Evolutionary conservation across 1,284 basidiomycete species (phyloP), one percentile per base, ranked within the genome.

Genomic region (Amylostereum areolatum): DNA sequence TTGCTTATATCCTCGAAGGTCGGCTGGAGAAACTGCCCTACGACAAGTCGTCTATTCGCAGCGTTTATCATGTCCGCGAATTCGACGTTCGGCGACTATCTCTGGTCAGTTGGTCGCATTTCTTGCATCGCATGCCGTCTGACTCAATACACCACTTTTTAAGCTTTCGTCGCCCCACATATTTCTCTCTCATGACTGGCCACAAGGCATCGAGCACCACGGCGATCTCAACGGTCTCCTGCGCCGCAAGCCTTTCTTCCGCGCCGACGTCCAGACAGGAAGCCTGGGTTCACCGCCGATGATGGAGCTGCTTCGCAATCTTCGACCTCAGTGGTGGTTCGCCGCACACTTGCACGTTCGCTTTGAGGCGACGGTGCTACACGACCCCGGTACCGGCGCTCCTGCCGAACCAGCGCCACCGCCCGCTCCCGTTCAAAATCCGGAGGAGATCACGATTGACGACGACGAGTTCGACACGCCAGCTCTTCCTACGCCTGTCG

Each of bases 181-280:
- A 31, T 89, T 97, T 67, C 72, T 99, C 24, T 97, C 93, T 1
- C 97, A 99, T 64, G 96, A 99, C 68, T 99, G 96, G 97, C 97
- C 97, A 0, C 80, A 83, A 44, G 78, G 78, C 1, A 95, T 99
- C 54, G 91, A 89, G 51, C 81, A 83, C 24, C 76, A 92, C 57
- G 95, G 96, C 6, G 78, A 98, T 62, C 68, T 83, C 2, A 59
- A 64, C 3, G 71, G 59, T 12, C 75, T 99, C 2, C 68, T 98
- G 24, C 73, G 80, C 7, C 78, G 78, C 43, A 99, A 98, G 65
- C 81, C 85, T 0, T 93, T 89, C 70, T 90, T 98, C 64, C 72
- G 75, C 28, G 70, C 78, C 28, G 95, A 99, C 67, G 78, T 89
- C 52, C 66, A 78, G 30, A 73, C 73, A 6, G 85, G 89, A 27